These are phyloP conservation scores for Fraxinus cuspidata DNA, from an alignment of 257 asterid species.

Conservation along the genomic window DNA sequence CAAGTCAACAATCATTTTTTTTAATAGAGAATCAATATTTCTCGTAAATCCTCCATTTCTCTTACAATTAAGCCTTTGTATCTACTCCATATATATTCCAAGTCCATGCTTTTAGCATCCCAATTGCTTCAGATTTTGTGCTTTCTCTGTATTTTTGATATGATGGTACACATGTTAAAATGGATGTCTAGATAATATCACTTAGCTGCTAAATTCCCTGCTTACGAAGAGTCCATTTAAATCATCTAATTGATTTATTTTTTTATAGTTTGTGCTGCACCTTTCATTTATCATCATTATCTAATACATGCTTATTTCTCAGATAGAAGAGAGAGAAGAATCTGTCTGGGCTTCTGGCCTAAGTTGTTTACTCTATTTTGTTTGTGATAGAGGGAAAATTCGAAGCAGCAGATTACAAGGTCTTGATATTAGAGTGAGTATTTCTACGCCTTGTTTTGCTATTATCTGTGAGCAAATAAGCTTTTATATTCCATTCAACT, in stretches of 20 bases:
- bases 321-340: slow-evolving; percentile 90
- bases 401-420: slow-evolving; percentile 89
- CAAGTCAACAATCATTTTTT: too few species aligned
- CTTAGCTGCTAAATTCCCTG: neutral
- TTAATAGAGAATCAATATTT: too few species aligned
- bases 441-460: slow-evolving; percentile 20
- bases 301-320: slow-evolving; percentile 33
- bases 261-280: slow-evolving; percentile 13
- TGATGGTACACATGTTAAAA: neutral
- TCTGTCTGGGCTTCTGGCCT: slow-evolving; percentile 98
- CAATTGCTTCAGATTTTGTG: neutral
- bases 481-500: slow-evolving; percentile 12
- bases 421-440: slow-evolving; percentile 95
- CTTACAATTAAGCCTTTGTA: neutral
- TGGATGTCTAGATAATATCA: neutral
- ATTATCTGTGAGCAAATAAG: slow-evolving; percentile 14
- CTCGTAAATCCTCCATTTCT: too few species aligned
- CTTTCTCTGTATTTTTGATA: neutral
- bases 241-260: slow-evolving; percentile 7
- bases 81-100: neutral
- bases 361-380: slow-evolving; percentile 88
- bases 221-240: too few species aligned
- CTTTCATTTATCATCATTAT: slow-evolving; percentile 17
- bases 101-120: neutral
- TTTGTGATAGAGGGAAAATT: slow-evolving; percentile 95